Evolutionary conservation across 1,284 basidiomycete genomes (phyloP).

Genomic region (Gymnopus androsaceus): DNA sequence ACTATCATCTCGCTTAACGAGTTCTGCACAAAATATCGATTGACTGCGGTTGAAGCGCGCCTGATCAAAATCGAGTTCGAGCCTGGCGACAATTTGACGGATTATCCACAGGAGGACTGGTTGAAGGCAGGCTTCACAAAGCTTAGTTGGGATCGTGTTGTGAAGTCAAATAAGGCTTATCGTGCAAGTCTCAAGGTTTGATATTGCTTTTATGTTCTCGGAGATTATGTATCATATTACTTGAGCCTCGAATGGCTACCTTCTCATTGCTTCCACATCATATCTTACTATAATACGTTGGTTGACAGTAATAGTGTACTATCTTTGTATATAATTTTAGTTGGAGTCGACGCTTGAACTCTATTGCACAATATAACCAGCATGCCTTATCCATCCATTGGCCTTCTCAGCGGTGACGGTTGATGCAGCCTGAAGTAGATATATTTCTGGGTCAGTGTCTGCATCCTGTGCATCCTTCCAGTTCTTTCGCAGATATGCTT

Average conservation of each 20-base stretch:
- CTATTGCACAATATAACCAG: conserved; percentile 21
- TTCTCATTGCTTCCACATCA: no score
- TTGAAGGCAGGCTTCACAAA: background rate
- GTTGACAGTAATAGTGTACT: background rate
- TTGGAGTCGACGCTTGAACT: background rate
- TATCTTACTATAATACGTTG: no score
- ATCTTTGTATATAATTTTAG: background rate
- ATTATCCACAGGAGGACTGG: background rate
- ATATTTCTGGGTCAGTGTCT: conserved; percentile 18
- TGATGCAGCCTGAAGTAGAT: conserved; percentile 23
- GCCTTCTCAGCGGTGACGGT: conserved; percentile 28
- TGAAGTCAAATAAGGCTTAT: background rate
- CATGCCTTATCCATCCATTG: conserved; percentile 27
- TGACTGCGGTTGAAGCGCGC: background rate
- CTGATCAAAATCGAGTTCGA: background rate
- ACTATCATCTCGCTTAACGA: no score
- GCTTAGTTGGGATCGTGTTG: background rate
- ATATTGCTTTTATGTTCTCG: no score
- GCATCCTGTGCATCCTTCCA: conserved; percentile 15
- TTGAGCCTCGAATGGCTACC: no score
- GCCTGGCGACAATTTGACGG: background rate
- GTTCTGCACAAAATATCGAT: background rate
- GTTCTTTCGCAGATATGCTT: conserved; percentile 23
- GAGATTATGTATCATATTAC: no score
- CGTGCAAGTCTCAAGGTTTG: background rate